Conservation (phyloP, 1,139 yeast species). For the Arxiozyma slooffiae region DNA sequence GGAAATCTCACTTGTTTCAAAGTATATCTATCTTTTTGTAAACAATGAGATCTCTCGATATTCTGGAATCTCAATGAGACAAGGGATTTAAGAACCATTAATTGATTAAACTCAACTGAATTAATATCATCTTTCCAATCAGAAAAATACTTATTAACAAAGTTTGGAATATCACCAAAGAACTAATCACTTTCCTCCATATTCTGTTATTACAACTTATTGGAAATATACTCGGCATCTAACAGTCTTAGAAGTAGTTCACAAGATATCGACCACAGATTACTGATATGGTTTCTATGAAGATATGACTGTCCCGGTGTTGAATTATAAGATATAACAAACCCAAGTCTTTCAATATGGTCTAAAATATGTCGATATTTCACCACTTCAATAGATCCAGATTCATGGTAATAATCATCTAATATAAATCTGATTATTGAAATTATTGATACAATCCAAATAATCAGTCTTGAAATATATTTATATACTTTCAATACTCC, state of each 20-base stretch:
- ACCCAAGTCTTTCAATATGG: slow-evolving; percentile 49
- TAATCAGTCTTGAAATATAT: slow-evolving; percentile 2
- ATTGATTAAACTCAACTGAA: slow-evolving; percentile 15
- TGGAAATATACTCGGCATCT: slow-evolving; percentile 23
- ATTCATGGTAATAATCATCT: slow-evolving; percentile 48
- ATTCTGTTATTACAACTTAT: slow-evolving; percentile 39
- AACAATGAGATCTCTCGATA: slow-evolving; percentile 69
- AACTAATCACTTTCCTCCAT: slow-evolving; percentile 82
- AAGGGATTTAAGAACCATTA: slow-evolving; percentile 63
- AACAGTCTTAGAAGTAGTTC: slow-evolving; percentile 65
- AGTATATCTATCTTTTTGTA: slow-evolving; percentile 28
- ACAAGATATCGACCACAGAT: slow-evolving; percentile 74
- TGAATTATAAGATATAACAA: slow-evolving; percentile 91
- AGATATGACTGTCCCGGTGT: slow-evolving; percentile 90
- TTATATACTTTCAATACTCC: slow-evolving; percentile 21
- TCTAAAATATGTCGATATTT: slow-evolving; percentile 40
- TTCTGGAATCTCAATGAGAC: slow-evolving; percentile 78
- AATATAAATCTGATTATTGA: slow-evolving; percentile 34
- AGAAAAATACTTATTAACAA: slow-evolving; percentile 41
- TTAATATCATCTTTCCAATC: slow-evolving; percentile 24
- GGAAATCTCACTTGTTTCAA: slow-evolving; percentile 3
- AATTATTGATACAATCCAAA: slow-evolving; percentile 21
- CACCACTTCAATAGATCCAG: slow-evolving; percentile 71
- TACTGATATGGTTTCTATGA: slow-evolving; percentile 44
- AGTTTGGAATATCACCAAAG: slow-evolving; percentile 53